These are phyloP conservation scores for Scedosporium apiospermum DNA, from an alignment of 2,329 filamentous ascomycete species.

Conservation along the genomic window DNA sequence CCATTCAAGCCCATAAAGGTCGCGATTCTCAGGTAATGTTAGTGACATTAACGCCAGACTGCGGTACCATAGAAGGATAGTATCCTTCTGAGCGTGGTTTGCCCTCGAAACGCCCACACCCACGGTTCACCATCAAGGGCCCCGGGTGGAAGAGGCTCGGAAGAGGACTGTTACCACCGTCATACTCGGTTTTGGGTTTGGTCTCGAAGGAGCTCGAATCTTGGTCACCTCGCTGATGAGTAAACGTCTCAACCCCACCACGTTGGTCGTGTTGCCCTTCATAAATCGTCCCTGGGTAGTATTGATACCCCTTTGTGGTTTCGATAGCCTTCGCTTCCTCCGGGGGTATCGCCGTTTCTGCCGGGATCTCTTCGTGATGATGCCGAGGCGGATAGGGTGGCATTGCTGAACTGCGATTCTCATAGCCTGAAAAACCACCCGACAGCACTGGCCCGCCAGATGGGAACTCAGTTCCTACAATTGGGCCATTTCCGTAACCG, in stretches of 20 bases:
- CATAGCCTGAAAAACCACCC: constrained; percentile 28
- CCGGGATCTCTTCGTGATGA: constrained; percentile 39
- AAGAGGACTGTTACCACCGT: constrained; percentile 21
- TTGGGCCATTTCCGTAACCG: constrained; percentile 29
- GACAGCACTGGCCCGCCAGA: constrained; percentile 28
- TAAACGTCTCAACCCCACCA: constrained; percentile 40
- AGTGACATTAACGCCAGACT: constrained; percentile 37
- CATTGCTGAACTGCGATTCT: constrained; percentile 22
- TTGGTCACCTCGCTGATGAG: constrained; percentile 18
- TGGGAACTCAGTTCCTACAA: constrained; percentile 29
- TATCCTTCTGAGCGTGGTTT: constrained; percentile 42
- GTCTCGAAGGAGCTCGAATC: constrained; percentile 10
- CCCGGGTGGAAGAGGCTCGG: constrained; percentile 38
- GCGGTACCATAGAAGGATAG: constrained; percentile 40
- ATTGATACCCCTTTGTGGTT: constrained; percentile 42
- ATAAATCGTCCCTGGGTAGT: constrained; percentile 42
- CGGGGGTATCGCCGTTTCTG: constrained; percentile 40
- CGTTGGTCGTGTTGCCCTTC: constrained; percentile 34
- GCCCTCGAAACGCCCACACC: constrained; percentile 42
- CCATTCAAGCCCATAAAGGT: not conserved
- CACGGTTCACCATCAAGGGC: constrained; percentile 25
- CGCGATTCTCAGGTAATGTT: constrained; percentile 14
- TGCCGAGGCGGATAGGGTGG: constrained; percentile 32
- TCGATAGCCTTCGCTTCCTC: constrained; percentile 43
- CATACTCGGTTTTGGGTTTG: constrained; percentile 42